Conservation (phyloP, 176 grass and related monocot genomes). For the Musa schizocarpa region DNA sequence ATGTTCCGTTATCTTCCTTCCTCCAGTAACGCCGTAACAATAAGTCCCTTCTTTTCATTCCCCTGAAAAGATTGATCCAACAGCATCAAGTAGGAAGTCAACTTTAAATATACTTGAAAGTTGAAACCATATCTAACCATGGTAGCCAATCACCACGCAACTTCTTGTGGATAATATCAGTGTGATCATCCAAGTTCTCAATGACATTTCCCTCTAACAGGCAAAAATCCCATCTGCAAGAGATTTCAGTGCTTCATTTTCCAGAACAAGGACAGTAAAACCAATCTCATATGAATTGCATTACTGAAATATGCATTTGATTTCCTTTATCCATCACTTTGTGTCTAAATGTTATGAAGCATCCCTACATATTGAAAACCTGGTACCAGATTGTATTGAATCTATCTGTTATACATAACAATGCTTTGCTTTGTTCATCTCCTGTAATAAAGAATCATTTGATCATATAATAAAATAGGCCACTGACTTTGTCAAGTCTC, state of each 20-base stretch:
- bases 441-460: background rate
- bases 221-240: conserved; percentile 93
- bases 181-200: conserved; percentile 82
- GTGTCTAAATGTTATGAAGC: background rate
- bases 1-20: conserved; percentile 97
- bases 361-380: too few species aligned
- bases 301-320: background rate
- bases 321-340: background rate
- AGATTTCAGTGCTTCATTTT: background rate
- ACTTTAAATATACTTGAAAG: conserved; percentile 17
- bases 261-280: background rate
- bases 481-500: background rate
- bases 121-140: conserved; percentile 41
- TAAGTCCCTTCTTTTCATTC: conserved; percentile 89
- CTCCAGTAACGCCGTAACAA: conserved; percentile 90
- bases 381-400: too few species aligned
- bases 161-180: conserved; percentile 97
- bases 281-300: background rate
- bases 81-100: background rate
- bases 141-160: conserved; percentile 79
- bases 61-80: conserved; percentile 66
- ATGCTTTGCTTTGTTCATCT: too few species aligned
- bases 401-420: too few species aligned
- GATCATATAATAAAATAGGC: background rate
- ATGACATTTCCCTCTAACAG: conserved; percentile 79